Conservation (phyloP, 257 asterid species). For the Nemophila menziesii region DNA sequence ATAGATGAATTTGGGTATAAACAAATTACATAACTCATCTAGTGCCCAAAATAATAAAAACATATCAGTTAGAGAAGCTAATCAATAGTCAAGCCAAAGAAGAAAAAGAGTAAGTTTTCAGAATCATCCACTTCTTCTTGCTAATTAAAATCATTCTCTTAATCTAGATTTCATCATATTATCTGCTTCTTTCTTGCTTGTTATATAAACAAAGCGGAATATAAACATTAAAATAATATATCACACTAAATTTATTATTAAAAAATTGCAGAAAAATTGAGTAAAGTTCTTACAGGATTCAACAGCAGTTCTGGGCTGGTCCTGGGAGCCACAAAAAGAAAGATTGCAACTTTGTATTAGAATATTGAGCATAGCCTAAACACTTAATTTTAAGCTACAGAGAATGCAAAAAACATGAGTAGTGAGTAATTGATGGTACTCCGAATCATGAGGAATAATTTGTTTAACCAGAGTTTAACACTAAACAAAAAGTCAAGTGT, state of each 20-base stretch:
- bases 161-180: background rate
- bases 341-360: background rate
- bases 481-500: background rate
- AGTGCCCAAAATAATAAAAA: background rate
- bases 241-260: too few species aligned
- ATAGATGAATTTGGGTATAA: background rate
- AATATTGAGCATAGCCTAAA: slow-evolving; percentile 3
- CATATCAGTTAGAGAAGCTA: background rate
- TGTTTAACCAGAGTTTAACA: background rate
- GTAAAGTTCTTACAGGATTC: slow-evolving; percentile 66
- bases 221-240: too few species aligned
- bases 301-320: slow-evolving; percentile 92
- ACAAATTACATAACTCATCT: background rate
- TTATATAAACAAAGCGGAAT: background rate
- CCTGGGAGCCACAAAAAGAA: slow-evolving; percentile 54
- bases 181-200: background rate
- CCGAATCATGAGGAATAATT: background rate
- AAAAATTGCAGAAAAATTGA: too few species aligned
- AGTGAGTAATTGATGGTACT: background rate
- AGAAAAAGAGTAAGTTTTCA: background rate
- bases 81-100: background rate
- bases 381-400: background rate
- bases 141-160: background rate
- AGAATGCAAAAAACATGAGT: background rate
- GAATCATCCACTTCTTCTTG: too few species aligned